Percentiles rank a stretch among this genome's conserved stretches.
These are phyloP conservation scores for Boeremia lycopersici DNA, from an alignment of 2,329 filamentous ascomycete genomes.

Conservation along the genomic window DNA sequence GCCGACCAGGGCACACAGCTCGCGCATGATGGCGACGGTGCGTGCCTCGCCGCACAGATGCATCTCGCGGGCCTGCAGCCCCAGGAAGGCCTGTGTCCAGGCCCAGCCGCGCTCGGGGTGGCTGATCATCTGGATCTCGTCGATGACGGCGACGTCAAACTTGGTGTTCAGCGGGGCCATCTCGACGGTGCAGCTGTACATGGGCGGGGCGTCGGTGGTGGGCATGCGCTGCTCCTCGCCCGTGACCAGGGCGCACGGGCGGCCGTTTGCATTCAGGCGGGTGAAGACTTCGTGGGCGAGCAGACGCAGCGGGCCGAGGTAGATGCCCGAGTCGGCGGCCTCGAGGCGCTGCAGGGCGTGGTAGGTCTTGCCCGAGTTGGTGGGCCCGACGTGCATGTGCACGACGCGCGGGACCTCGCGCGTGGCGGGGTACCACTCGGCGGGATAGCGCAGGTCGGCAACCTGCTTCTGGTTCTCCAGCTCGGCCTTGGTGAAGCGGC, in stretches of 20 bases:
- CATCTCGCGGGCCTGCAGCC: conserved; percentile 83
- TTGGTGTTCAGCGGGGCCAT: conserved; percentile 71
- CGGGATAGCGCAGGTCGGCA: conserved; percentile 84
- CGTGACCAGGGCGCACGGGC: conserved; percentile 79
- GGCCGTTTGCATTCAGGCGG: conserved; percentile 80
- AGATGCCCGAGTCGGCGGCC: conserved; percentile 75
- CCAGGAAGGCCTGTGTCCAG: conserved; percentile 90
- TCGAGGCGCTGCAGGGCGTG: conserved; percentile 87
- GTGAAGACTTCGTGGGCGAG: conserved; percentile 94
- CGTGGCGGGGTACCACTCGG: conserved; percentile 90
- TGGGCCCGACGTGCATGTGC: conserved; percentile 93
- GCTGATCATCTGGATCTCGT: conserved; percentile 98
- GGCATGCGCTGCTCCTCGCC: conserved; percentile 85
- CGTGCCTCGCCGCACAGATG: conserved; percentile 93
- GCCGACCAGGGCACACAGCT: conserved; percentile 77
- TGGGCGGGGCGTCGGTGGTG: conserved; percentile 53
- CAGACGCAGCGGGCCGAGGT: conserved; percentile 86
- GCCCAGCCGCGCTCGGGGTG: conserved; percentile 83
- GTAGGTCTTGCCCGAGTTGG: conserved; percentile 98
- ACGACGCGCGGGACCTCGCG: conserved; percentile 79
- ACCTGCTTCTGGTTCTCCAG: conserved; percentile 54
- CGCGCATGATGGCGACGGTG: conserved; percentile 76
- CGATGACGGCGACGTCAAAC: conserved; percentile 90
- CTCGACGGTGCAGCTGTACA: conserved; percentile 91
- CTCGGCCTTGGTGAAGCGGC: conserved; percentile 45